These are phyloP conservation scores for Quercus suber DNA, from an alignment of 306 rosid species.

Conservation along the genomic window DNA sequence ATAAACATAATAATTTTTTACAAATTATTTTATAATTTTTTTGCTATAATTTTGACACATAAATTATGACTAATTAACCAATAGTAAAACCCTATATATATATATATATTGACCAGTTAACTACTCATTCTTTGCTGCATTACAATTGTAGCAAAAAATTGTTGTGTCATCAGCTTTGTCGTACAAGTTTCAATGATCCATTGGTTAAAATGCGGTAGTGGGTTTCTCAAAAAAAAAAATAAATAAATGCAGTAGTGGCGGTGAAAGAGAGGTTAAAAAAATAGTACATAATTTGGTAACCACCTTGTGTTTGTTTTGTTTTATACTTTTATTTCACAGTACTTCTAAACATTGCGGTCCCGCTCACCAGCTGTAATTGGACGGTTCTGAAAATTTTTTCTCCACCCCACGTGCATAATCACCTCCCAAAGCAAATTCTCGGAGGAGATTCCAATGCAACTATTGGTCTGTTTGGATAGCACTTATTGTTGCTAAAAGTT, in stretches of 20 bases:
- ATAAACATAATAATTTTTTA: too few species aligned
- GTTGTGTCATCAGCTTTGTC: too few species aligned
- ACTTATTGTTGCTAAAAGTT: too few species aligned
- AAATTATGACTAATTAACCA: too few species aligned
- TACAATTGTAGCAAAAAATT: too few species aligned
- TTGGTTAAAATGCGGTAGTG: slow-evolving; percentile 20
- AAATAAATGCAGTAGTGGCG: neutral
- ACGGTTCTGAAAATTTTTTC: slow-evolving; percentile 22
- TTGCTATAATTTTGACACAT: fast-evolving
- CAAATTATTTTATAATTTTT: too few species aligned
- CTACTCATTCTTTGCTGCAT: too few species aligned
- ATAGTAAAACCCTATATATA: too few species aligned
- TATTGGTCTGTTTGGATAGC: too few species aligned
- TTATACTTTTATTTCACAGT: too few species aligned
- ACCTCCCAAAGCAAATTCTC: slow-evolving; percentile 25
- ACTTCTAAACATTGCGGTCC: neutral
- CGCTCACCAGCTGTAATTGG: slow-evolving; percentile 44
- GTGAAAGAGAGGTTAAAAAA: slow-evolving; percentile 16
- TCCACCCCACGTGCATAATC: slow-evolving; percentile 27
- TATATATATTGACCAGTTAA: too few species aligned
- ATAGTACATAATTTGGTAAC: neutral
- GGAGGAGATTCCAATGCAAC: slow-evolving; percentile 48
- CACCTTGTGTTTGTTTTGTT: neutral
- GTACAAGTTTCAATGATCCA: neutral
- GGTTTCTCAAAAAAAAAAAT: neutral